Percentiles rank a stretch among this genome's conserved stretches.
Evolutionary conservation across 306 rosid genomes (phyloP).

Genomic region (Casuarina cunninghamiana): DNA sequence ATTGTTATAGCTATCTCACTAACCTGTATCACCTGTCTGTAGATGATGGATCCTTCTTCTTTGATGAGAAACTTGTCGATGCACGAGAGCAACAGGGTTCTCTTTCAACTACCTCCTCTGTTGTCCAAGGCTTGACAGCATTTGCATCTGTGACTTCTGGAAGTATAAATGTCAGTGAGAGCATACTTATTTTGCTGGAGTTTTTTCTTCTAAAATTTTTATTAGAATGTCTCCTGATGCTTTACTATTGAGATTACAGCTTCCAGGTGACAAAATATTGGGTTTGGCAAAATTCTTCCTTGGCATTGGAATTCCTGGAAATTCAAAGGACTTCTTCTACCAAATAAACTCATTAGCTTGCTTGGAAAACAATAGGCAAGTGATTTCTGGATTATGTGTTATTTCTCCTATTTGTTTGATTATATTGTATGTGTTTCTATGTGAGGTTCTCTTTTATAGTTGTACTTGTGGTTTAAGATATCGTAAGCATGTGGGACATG

Average conservation of each 20-base stretch:
- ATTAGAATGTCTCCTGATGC: conserved; percentile 28
- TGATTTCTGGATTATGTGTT: conserved; percentile 17
- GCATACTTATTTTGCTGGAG: conserved; percentile 10
- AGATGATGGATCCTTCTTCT: conserved; percentile 89
- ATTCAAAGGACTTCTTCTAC: conserved; percentile 80
- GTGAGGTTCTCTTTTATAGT: background rate
- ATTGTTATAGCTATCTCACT: conserved; percentile 21
- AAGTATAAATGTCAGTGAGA: conserved; percentile 64
- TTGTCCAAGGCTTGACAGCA: conserved; percentile 79
- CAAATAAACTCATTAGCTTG: conserved; percentile 83
- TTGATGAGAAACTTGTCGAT: conserved; percentile 80
- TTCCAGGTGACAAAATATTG: conserved; percentile 72
- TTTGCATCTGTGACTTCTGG: conserved; percentile 70
- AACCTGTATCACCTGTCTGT: conserved; percentile 28
- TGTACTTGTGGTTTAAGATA: background rate
- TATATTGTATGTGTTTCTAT: conserved; percentile 13
- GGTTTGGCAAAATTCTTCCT: conserved; percentile 94
- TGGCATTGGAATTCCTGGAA: conserved; percentile 92
- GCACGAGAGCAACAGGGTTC: conserved; percentile 68
- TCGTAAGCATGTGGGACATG: background rate
- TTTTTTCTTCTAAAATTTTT: conserved; percentile 5
- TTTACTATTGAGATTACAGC: conserved; percentile 55
- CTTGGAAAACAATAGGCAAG: conserved; percentile 81
- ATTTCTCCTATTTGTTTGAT: conserved; percentile 2
- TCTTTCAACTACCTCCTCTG: conserved; percentile 87